Evolutionary conservation across 148 eudicot species (phyloP), one percentile per base, ranked within the genome.

Genomic region (Silene uniflora): DNA sequence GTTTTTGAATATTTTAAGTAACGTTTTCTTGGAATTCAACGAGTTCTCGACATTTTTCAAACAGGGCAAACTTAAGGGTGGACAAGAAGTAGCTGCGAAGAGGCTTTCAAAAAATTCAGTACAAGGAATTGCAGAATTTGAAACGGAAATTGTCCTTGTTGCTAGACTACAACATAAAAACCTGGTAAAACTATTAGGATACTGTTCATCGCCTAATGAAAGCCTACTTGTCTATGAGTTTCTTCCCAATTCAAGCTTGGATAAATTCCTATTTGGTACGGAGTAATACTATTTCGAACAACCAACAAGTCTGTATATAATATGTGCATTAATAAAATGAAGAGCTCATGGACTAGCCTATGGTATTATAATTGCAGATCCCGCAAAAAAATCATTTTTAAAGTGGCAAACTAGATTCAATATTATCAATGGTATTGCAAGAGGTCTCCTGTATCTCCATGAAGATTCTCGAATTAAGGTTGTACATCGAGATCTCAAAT

Each of bases 201-300:
- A 71, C 25, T 71, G 62, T 2, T 22, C 73, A 16, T 14, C 73
- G 9, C 62, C 73, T 23, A 7, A 23, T 1, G 73, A 71, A 71
- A 54, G 73, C 73, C 62, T 71, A 24, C 73, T 71, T 23, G 42
- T 71, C 42, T 71, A 71, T 1, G 73, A 71, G 73, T 71, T 71
- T 71, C 73, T 71, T 71, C 61, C 73, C 1, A 71, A 71, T 71
- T 71, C 44, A 52, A 71, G 73, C 3, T 71, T 71, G 73, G 73
- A 71, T 25, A 52, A 17, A 54, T 25, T 54, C 21, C 59, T 71
- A 11, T 71, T 71, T 71, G 73, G 62, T n/a, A n/a, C n/a, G n/a
- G n/a, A n/a, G n/a, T 71, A 71, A 71, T 13, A 23, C 39, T 71
- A 71, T 21, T 24, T 71, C 16, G 13, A 71, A 25, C 10, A 22